A percentile compares a stretch with the other conserved stretches of the same genome.
phyloP scores from a whole-genome alignment of 2,329 filamentous ascomycete genomes.

The Monosporascus cannonballus region DNA sequence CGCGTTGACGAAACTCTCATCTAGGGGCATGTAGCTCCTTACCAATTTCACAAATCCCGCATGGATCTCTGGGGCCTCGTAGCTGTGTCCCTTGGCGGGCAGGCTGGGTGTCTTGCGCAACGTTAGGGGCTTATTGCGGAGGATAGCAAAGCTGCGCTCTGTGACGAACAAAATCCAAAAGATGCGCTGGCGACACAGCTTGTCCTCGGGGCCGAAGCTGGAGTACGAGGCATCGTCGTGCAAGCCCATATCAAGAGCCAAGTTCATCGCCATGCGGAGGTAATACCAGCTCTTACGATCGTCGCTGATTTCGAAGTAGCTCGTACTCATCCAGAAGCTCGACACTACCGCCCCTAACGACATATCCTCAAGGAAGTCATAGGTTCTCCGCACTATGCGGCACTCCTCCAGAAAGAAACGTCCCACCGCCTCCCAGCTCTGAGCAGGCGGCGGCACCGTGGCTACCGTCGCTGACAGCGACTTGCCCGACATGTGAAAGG shows the following conservation, averaged over 20 bases:
- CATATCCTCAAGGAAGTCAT: slow-evolving; percentile 51
- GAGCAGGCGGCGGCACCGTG: slow-evolving; percentile 11
- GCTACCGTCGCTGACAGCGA: slow-evolving; percentile 21
- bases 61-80: slow-evolving; percentile 46
- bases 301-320: slow-evolving; percentile 56
- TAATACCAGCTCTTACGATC: slow-evolving; percentile 58
- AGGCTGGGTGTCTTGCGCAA: slow-evolving; percentile 53
- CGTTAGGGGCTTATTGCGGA: slow-evolving; percentile 57
- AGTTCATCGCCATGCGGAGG: slow-evolving; percentile 53
- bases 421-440: slow-evolving; percentile 43
- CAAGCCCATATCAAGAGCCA: slow-evolving; percentile 52
- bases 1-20: slow-evolving; percentile 56
- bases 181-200: slow-evolving; percentile 46
- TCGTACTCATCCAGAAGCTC: slow-evolving; percentile 55
- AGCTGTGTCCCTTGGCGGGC: slow-evolving; percentile 44
- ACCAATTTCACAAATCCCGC: slow-evolving; percentile 56
- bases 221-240: slow-evolving; percentile 52
- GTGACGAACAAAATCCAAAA: slow-evolving; percentile 60
- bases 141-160: slow-evolving; percentile 56
- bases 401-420: slow-evolving; percentile 53
- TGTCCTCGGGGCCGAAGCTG: slow-evolving; percentile 41
- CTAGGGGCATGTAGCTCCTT: slow-evolving; percentile 55
- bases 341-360: slow-evolving; percentile 52
- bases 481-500: slow-evolving; percentile 42
- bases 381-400: slow-evolving; percentile 46